Base-by-base conservation (phyloP, 345 rosid genomes). In the Eutrema japonicum region DNA sequence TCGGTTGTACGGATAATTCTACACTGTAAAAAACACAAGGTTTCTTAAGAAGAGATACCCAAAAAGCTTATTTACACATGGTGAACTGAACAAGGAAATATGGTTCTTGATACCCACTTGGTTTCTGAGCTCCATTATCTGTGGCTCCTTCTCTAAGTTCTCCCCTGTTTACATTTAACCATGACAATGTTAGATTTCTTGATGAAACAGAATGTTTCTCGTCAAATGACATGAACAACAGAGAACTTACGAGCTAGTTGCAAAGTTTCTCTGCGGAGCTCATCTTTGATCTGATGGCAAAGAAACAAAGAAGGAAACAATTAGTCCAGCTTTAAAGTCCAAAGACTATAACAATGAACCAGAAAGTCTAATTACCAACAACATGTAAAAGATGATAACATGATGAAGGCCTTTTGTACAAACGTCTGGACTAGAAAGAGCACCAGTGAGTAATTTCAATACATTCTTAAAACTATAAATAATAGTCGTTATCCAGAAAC, bases 121-220 rank as follows among this genome's bases (percentile, higher is more conserved):
- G 78, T 88, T 90, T 70, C 85, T 80, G 63, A 94, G 92, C 80
- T 92, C 98, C 82, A 82, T 75, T 42, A 91, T 89, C 32, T 79
- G 97, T 12, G 92, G 97, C 70, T 87, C 98, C 81, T 91, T 91
- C 66, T 91, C 98, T 80, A 90, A 74, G 77, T 90, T 95, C 48
- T 74, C 83, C 76, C 83, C 98, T 95, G 82, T 71, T 66, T 65
- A 70, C 51, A 76, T 42, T 60, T 13, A 14, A 64, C 60, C 33
- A 77, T 33, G 14, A 37, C 12, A 63, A 10, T 8, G 16, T 55
- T 10, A 18, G 52, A 12, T 12, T 53, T 9, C 52, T 36, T 0
- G 13, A 46, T 76, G 29, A 54, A 29, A 59, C 62, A 1, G 1
- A 3, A 6, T 49, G 40, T 13, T 11, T 32, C 38, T 41, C 1